Evolutionary conservation across 768 basidiomycete species (phyloP), one percentile per base, ranked within the genome.

Genomic region (Obba rivulosa): DNA sequence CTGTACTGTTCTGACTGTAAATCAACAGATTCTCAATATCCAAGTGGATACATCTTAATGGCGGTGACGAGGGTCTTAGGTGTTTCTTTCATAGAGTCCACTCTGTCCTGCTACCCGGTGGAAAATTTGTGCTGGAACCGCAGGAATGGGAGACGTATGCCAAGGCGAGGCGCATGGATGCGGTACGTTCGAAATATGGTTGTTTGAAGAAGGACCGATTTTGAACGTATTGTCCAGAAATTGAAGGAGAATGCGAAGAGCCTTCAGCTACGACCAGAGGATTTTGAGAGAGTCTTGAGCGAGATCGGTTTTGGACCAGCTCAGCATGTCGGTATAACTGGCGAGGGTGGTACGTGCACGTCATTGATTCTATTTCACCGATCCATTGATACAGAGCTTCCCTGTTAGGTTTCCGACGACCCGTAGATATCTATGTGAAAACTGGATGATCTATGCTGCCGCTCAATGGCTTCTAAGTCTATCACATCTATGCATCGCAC

Each of bases 31-130:
- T 95, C 55, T 94, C 92, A 0, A 67, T 94, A 38, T 80, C 91
- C 0, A 95, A 93, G 66, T 95, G 92, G 92, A 89, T 94, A 24
- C 92, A 95, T 64, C 70, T 95, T 9, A 83, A 92, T 54, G 71
- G 73, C 10, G 85, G 87, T 9, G 92, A 96, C 58, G 76, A 77
- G 1, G 92, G 81, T 0, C 57, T 95, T n/a, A 55, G 63, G 31
- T 49, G 54, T 0, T 90, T 93, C 64, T 94, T 95, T 58, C 66
- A 61, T 2, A 78, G 81, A 36, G 78, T 83, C 0, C 68, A 80
- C 53, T 58, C 63, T 22, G 74, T 77, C 2, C 71, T 96, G 14
- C 69, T 65, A n/a, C 66, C 75, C 0, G 83, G 80, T 0, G 89
- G 89, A 3, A 70, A 64, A 1, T 85, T 94, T 46, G 60, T 94